Evolutionary conservation across 1,284 basidiomycete species (phyloP), one percentile per base, ranked within the genome.

Genomic region (Ustilago hordei): DNA sequence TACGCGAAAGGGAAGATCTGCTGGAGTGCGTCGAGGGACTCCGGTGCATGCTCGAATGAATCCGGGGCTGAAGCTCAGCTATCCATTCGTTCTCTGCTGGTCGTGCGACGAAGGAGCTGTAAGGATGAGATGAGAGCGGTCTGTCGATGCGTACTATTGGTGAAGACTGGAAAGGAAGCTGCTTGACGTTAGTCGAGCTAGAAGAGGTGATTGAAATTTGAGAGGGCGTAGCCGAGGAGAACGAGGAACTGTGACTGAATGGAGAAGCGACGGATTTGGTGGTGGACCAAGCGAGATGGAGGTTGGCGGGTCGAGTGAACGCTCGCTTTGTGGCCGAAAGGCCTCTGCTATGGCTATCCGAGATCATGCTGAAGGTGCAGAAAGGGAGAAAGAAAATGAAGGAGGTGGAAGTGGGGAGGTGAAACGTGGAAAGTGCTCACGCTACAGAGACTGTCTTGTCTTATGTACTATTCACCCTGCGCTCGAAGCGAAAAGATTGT

Each of bases 231-330:
- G 53, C 31, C 11, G 8, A 19, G 8, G 67, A 34, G 11, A n/a
- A 45, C 9, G 41, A 34, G 4, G 52, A 17, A 0, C 28, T 13
- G 15, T 38, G 12, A 23, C 6, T 17, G 32, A 19, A 41, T 9
- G 61, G 35, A 2, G 58, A 56, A 12, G 45, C 11, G 1, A 47
- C 34, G 9, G 43, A 52, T 47, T 63, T 65, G 28, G 48, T 62
- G 15, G 59, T 39, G 0, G 69, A 59, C 64, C 59, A 66, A 8
- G 55, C 63, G 17, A 71, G 69, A n/a, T 66, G 63, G 19, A 71
- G 52, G 23, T 66, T 66, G 38, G 69, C 63, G 3, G 69, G 69
- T 45, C 69, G 69, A 15, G 45, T 35, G 45, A 71, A 71, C 43
- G 54, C 53, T 36, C 48, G 55, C n/a, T 52, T 58, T 1, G 69